These are phyloP conservation scores for Mycena epipterygia DNA, from an alignment of 768 basidiomycete species.

Conservation along the genomic window DNA sequence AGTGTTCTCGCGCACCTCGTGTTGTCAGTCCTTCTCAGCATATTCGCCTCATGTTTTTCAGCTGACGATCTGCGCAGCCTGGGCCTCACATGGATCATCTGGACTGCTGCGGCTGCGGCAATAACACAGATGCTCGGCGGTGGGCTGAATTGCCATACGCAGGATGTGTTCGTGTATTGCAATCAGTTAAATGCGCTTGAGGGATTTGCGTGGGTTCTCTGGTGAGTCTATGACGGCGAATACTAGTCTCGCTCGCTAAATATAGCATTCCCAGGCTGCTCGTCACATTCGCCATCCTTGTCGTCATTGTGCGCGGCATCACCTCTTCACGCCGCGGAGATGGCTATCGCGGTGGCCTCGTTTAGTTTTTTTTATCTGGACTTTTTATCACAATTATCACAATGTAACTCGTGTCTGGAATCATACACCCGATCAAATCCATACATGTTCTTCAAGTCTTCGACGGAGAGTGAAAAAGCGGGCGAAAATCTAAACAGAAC, in stretches of 20 bases:
- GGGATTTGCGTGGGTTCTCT: slow-evolving; percentile 82
- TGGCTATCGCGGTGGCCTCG: slow-evolving; percentile 70
- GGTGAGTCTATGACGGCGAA: slow-evolving; percentile 57
- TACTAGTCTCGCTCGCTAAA: background rate
- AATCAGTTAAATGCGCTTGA: slow-evolving; percentile 82
- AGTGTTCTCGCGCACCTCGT: slow-evolving; percentile 74
- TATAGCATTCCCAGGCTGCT: slow-evolving; percentile 63
- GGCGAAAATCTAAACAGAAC: too few species aligned
- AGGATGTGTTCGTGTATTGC: slow-evolving; percentile 71
- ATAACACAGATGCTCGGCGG: slow-evolving; percentile 78
- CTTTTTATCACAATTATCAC: too few species aligned
- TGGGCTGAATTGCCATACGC: slow-evolving; percentile 73
- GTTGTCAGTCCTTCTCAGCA: slow-evolving; percentile 64
- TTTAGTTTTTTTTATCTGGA: too few species aligned
- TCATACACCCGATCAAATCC: too few species aligned
- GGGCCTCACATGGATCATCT: slow-evolving; percentile 80
- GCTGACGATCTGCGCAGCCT: slow-evolving; percentile 58
- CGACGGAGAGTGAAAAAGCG: too few species aligned
- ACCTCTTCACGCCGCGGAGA: slow-evolving; percentile 72
- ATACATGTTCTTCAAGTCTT: too few species aligned
- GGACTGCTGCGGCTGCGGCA: slow-evolving; percentile 80
- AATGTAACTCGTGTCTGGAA: too few species aligned
- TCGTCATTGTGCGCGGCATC: slow-evolving; percentile 74
- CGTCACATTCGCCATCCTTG: slow-evolving; percentile 69
- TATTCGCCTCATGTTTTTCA: slow-evolving; percentile 1